A percentile compares a stretch with the other conserved stretches of the same genome.
Evolutionary conservation across 2,329 filamentous ascomycete genomes (phyloP).

Genomic region (Scopulariopsis brevicaulis): DNA sequence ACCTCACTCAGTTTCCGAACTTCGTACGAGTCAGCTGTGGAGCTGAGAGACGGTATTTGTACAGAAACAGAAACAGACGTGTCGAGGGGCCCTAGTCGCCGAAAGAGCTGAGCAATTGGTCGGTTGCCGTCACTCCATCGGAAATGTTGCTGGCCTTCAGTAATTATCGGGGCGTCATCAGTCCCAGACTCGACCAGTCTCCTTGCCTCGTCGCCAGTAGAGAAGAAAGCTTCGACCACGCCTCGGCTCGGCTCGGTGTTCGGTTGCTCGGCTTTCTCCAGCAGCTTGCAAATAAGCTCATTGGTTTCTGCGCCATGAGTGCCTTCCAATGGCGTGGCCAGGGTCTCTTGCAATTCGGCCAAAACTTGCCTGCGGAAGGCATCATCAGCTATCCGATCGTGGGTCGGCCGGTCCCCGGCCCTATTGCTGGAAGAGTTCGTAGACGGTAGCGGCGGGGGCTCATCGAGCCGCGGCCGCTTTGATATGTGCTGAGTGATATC

Average conservation of each 20-base stretch:
- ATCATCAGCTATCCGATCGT: slow-evolving; percentile 1
- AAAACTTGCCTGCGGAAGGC: slow-evolving; percentile 1
- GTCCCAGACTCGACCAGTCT: slow-evolving; percentile 6
- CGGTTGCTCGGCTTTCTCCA: slow-evolving; percentile 3
- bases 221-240: slow-evolving; percentile 7
- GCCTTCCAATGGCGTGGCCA: neutral
- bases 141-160: slow-evolving; percentile 9
- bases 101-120: slow-evolving; percentile 8
- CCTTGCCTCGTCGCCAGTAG: slow-evolving; percentile 7
- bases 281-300: slow-evolving; percentile 1
- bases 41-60: slow-evolving; percentile 8
- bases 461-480: slow-evolving; percentile 3
- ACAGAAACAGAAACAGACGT: slow-evolving; percentile 7
- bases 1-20: slow-evolving; percentile 6
- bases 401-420: neutral
- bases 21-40: slow-evolving; percentile 4
- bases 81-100: slow-evolving; percentile 4
- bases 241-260: slow-evolving; percentile 2
- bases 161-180: slow-evolving; percentile 8
- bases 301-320: slow-evolving; percentile 4
- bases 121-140: slow-evolving; percentile 5
- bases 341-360: neutral
- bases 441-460: neutral
- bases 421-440: neutral
- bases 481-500: neutral